Percentiles rank a stretch among this genome's conserved stretches.
These are phyloP conservation scores for Coelastrella sp. DNA, from an alignment of 139 green algal species.

Conservation along the genomic window DNA sequence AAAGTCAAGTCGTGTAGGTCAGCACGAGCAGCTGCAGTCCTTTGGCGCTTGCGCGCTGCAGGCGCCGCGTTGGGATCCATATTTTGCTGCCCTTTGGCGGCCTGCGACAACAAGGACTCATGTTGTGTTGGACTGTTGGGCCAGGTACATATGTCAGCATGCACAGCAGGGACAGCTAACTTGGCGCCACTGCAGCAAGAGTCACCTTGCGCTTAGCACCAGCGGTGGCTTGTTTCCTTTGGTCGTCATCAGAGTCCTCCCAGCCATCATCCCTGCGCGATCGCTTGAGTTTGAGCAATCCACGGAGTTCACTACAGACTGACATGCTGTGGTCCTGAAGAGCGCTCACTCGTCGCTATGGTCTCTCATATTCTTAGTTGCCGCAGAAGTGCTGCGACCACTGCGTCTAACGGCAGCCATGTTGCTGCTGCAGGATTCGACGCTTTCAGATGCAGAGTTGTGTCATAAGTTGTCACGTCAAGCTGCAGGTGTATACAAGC, in stretches of 20 bases:
- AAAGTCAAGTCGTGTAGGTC: constrained; percentile 54
- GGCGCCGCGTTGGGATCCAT: neutral
- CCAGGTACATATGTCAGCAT: neutral
- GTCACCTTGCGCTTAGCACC: constrained; percentile 34
- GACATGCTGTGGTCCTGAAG: neutral
- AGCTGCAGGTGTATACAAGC: neutral
- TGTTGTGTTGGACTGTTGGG: too few relatives aligned
- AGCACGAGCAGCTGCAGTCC: neutral
- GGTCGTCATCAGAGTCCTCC: constrained; percentile 24
- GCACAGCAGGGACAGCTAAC: neutral
- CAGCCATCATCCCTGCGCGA: constrained; percentile 37
- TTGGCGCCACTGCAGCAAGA: neutral
- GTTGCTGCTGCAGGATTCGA: neutral
- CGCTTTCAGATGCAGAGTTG: neutral
- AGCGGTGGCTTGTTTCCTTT: neutral
- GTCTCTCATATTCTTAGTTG: neutral
- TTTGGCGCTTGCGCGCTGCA: constrained; percentile 17
- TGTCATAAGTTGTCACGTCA: neutral
- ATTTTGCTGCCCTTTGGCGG: neutral
- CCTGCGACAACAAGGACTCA: neutral
- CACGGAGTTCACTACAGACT: neutral
- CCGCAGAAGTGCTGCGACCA: neutral
- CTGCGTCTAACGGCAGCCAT: constrained; percentile 10
- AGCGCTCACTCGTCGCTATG: neutral
- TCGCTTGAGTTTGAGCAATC: too few relatives aligned